Percentiles rank a stretch among this genome's conserved stretches.
Evolutionary conservation across 1,284 basidiomycete species (phyloP).

Genomic region (Wallemia hederae): DNA sequence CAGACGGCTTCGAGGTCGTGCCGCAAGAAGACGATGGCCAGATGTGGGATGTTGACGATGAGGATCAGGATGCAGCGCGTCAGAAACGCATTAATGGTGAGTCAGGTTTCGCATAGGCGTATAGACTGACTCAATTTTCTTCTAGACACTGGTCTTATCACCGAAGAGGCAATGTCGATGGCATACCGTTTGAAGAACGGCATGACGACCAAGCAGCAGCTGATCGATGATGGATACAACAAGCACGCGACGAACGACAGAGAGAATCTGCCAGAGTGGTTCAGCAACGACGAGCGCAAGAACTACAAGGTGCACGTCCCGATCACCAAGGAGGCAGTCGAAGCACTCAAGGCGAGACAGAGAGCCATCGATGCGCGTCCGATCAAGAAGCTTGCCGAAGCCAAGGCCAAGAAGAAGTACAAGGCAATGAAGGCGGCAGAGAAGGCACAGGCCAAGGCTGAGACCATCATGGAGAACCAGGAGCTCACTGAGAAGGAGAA

Average conservation of each 20-base stretch:
- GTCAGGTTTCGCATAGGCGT: conserved; percentile 11
- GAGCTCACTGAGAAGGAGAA: conserved; percentile 87
- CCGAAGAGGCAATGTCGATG: conserved; percentile 70
- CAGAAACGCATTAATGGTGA: conserved; percentile 39
- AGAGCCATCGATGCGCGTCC: conserved; percentile 83
- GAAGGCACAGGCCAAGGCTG: conserved; percentile 86
- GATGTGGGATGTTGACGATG: conserved; percentile 55
- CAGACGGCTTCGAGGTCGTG: conserved; percentile 39
- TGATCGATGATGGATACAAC: conserved; percentile 88
- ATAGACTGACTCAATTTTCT: conserved; percentile 1
- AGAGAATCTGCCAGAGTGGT: conserved; percentile 79
- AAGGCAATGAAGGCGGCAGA: conserved; percentile 59
- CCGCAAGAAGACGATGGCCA: conserved; percentile 28
- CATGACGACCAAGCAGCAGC: conserved; percentile 54
- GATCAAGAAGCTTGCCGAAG: conserved; percentile 97
- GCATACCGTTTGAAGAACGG: conserved; percentile 82
- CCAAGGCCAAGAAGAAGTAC: conserved; percentile 88
- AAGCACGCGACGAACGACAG: conserved; percentile 72
- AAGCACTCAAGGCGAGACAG: conserved; percentile 59
- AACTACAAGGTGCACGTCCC: conserved; percentile 85
- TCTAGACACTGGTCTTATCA: conserved; percentile 54
- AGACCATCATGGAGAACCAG: conserved; percentile 63
- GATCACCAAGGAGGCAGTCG: conserved; percentile 82
- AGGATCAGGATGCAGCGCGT: conserved; percentile 45
- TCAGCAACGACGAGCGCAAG: conserved; percentile 84